Percentiles rank a stretch among this genome's conserved stretches.
Evolutionary conservation across 192 early-diverging fungal species (phyloP).

Genomic region (Martensiomyces pterosporus): DNA sequence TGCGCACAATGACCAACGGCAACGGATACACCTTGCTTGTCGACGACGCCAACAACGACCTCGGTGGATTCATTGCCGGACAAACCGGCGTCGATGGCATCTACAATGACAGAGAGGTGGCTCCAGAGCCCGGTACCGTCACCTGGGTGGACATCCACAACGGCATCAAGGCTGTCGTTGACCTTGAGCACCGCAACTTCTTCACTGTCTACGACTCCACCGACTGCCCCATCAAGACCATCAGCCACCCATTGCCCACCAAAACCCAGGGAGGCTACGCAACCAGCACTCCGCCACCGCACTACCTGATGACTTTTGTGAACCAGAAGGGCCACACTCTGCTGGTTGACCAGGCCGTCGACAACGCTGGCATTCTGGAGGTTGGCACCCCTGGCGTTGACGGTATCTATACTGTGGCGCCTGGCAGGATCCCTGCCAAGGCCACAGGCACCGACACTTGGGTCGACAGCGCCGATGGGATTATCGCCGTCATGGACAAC

Average conservation of each 20-base stretch:
- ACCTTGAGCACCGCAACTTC: slow-evolving; percentile 22
- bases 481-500: slow-evolving; percentile 17
- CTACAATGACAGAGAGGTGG: slow-evolving; percentile 13
- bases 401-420: slow-evolving; percentile 24
- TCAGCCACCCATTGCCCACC: not conserved
- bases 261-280: too few relatives aligned
- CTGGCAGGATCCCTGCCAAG: slow-evolving; percentile 4
- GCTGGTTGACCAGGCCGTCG: slow-evolving; percentile 21
- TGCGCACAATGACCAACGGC: slow-evolving; percentile 29
- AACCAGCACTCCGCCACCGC: slow-evolving; percentile 2
- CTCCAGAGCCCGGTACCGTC: slow-evolving; percentile 5
- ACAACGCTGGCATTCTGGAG: slow-evolving; percentile 14
- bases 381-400: slow-evolving; percentile 15
- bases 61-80: slow-evolving; percentile 14
- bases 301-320: slow-evolving; percentile 37
- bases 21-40: slow-evolving; percentile 24
- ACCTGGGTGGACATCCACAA: slow-evolving; percentile 34
- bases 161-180: slow-evolving; percentile 28
- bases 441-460: slow-evolving; percentile 17
- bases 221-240: slow-evolving; percentile 17
- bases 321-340: slow-evolving; percentile 14
- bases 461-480: slow-evolving; percentile 30
- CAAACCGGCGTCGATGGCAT: slow-evolving; percentile 21
- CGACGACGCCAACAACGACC: slow-evolving; percentile 26
- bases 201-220: slow-evolving; percentile 31